These are phyloP conservation scores for Phytophthora hybrid DNA, from an alignment of 352 stramenopile genomes.

Conservation along the genomic window DNA sequence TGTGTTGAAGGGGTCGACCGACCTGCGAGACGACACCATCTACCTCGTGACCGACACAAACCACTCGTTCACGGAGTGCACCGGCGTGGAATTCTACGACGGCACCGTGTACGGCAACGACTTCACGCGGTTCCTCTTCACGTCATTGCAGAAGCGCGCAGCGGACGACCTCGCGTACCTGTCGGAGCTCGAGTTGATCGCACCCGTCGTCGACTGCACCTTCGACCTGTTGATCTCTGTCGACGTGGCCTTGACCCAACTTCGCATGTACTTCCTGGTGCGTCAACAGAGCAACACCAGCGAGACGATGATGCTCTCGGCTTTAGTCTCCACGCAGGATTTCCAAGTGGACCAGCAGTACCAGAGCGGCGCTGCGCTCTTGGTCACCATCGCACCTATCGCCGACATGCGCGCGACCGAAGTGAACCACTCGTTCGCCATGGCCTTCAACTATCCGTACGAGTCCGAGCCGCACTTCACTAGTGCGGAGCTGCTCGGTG, in stretches of 20 bases:
- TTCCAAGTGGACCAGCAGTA: slow-evolving; percentile 34
- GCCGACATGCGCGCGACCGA: slow-evolving; percentile 25
- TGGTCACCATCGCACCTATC: slow-evolving; percentile 35
- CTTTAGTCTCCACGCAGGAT: slow-evolving; percentile 31
- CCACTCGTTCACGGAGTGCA: slow-evolving; percentile 24
- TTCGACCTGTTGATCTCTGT: slow-evolving; percentile 19
- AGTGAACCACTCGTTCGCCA: slow-evolving; percentile 32
- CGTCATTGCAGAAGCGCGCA: slow-evolving; percentile 24
- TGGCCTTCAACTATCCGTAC: slow-evolving; percentile 40
- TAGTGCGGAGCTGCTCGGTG: slow-evolving; percentile 11
- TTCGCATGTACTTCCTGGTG: slow-evolving; percentile 39
- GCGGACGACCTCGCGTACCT: slow-evolving; percentile 38
- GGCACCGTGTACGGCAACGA: slow-evolving; percentile 30
- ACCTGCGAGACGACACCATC: slow-evolving; percentile 37
- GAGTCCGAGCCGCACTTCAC: slow-evolving; percentile 23
- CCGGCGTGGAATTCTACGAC: slow-evolving; percentile 14
- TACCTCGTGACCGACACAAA: slow-evolving; percentile 36
- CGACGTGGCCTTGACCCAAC: slow-evolving; percentile 25
- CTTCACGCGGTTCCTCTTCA: slow-evolving; percentile 39
- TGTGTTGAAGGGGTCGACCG: slow-evolving; percentile 32
- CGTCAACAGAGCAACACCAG: slow-evolving; percentile 17
- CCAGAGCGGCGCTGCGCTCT: slow-evolving; percentile 23
- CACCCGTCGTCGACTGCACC: slow-evolving; percentile 34
- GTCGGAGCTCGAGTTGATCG: slow-evolving; percentile 30
- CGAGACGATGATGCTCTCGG: slow-evolving; percentile 32